Evolutionary conservation across 1,284 basidiomycete genomes (phyloP).

Genomic region (Malassezia cuniculi): DNA sequence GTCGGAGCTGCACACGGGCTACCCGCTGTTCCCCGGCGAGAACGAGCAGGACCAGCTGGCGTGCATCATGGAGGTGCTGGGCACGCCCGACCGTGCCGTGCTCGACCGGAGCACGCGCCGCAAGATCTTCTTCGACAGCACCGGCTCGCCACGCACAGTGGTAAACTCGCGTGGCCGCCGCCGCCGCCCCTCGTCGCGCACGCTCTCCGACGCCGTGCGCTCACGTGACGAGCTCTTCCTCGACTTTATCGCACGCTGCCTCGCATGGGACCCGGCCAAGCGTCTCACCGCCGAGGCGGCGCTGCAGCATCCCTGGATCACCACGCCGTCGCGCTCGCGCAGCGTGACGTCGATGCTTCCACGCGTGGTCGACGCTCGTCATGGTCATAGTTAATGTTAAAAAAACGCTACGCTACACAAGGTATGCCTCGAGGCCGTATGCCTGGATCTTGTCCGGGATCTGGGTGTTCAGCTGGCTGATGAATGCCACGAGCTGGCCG

Average conservation of each 20-base stretch:
- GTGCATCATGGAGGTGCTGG: constrained; percentile 98
- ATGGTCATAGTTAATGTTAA: too few species aligned
- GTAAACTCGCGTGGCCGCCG: constrained; percentile 92
- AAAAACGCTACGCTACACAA: constrained; percentile 27
- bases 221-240: constrained; percentile 63
- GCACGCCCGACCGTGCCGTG: constrained; percentile 84
- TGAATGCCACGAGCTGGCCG: constrained; percentile 50
- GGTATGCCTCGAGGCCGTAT: constrained; percentile 53
- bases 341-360: neutral
- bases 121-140: constrained; percentile 92
- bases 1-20: constrained; percentile 95
- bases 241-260: constrained; percentile 76
- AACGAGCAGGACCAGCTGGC: constrained; percentile 89
- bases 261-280: constrained; percentile 94
- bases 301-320: constrained; percentile 45
- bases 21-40: constrained; percentile 97
- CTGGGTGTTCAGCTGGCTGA: constrained; percentile 61
- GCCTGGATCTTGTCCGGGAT: constrained; percentile 63
- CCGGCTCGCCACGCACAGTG: constrained; percentile 76
- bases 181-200: constrained; percentile 77
- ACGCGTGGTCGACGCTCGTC: neutral
- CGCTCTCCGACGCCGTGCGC: constrained; percentile 72
- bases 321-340: neutral
- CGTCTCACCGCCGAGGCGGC: constrained; percentile 87
- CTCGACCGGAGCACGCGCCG: constrained; percentile 85